Conservation (phyloP, 306 rosid genomes). For the Rosa persica region DNA sequence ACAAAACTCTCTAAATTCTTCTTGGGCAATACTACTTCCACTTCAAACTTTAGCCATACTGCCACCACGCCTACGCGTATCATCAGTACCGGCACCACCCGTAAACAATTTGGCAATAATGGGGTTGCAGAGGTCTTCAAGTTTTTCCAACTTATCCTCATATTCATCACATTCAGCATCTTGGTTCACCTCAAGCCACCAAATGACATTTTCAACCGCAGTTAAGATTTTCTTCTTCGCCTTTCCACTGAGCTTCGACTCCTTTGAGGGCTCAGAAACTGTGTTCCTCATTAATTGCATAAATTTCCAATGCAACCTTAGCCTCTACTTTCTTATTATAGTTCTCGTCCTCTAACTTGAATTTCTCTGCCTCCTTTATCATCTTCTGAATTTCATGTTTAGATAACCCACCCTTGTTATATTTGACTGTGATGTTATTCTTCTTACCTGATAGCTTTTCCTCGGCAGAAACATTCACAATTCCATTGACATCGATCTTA, state of each 20-base stretch:
- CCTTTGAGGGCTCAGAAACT: background rate
- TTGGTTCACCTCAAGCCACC: conserved; percentile 31
- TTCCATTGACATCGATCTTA: conserved; percentile 44
- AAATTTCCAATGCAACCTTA: conserved; percentile 27
- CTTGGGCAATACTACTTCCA: background rate
- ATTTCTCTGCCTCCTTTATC: conserved; percentile 46
- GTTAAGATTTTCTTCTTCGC: conserved; percentile 34
- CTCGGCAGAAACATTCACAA: conserved; percentile 40
- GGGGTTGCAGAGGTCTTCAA: conserved; percentile 33
- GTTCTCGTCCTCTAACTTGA: background rate
- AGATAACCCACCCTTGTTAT: conserved; percentile 34
- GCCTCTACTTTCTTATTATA: conserved; percentile 34
- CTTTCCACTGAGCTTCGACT: conserved; percentile 3
- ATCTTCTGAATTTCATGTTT: conserved; percentile 38
- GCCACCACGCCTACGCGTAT: background rate
- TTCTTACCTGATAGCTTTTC: conserved; percentile 42
- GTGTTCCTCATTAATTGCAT: conserved; percentile 33
- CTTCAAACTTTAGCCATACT: background rate
- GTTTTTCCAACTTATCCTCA: conserved; percentile 34
- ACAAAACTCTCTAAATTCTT: background rate
- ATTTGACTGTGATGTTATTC: conserved; percentile 41
- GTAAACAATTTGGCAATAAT: conserved; percentile 22
- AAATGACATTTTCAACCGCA: conserved; percentile 22
- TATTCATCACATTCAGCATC: conserved; percentile 31
- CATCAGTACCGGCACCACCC: background rate